Evolutionary conservation across 2,329 filamentous ascomycete species (phyloP).

Genomic region (Thermothelomyces thermophilus): DNA sequence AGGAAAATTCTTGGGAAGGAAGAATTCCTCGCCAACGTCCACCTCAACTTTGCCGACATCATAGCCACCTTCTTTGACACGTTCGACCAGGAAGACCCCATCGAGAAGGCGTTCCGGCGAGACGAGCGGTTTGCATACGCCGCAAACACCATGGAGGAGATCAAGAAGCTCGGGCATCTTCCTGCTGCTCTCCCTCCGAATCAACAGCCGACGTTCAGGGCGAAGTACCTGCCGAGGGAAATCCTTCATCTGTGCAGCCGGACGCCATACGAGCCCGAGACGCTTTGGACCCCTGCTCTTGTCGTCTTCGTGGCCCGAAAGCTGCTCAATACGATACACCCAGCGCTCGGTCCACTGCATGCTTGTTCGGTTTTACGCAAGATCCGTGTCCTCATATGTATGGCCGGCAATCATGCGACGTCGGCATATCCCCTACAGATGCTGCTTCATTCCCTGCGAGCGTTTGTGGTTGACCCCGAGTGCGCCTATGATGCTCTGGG

Average conservation of each 20-base stretch:
- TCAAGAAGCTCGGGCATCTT: conserved; percentile 63
- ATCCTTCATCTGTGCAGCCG: conserved; percentile 71
- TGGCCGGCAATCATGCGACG: conserved; percentile 67
- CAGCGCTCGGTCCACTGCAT: conserved; percentile 78
- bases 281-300: conserved; percentile 69
- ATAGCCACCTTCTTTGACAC: conserved; percentile 69
- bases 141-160: conserved; percentile 57
- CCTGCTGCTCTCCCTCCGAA: conserved; percentile 60
- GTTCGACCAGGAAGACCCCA: conserved; percentile 68
- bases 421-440: conserved; percentile 83
- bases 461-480: conserved; percentile 73
- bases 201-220: conserved; percentile 81
- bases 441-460: conserved; percentile 72
- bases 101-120: conserved; percentile 61
- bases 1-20: conserved; percentile 64
- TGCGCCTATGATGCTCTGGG: conserved; percentile 89
- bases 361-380: conserved; percentile 83
- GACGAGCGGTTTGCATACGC: conserved; percentile 54
- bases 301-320: conserved; percentile 68
- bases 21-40: conserved; percentile 55
- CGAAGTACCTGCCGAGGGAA: conserved; percentile 67
- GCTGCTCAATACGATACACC: conserved; percentile 73
- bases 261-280: conserved; percentile 56
- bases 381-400: conserved; percentile 69
- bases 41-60: conserved; percentile 67